Evolutionary conservation across 2,329 filamentous ascomycete species (phyloP).

Genomic region (Neopestalotiopsis sp.): DNA sequence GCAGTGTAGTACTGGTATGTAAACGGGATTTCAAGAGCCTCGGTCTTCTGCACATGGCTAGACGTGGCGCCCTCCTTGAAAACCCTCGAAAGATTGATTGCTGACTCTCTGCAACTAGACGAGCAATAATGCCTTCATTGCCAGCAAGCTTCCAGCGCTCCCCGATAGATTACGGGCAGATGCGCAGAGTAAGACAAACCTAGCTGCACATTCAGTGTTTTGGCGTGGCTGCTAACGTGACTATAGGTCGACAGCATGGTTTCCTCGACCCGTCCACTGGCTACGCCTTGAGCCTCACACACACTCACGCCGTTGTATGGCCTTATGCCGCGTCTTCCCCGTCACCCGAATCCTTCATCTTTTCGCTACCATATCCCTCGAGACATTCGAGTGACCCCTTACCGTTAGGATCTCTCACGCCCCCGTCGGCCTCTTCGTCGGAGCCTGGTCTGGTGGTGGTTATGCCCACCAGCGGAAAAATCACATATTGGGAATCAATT

Average conservation of each 20-base stretch:
- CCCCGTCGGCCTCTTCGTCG: slow-evolving; percentile 75
- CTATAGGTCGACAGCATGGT: slow-evolving; percentile 66
- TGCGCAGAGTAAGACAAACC: slow-evolving; percentile 61
- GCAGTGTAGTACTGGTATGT: slow-evolving; percentile 68
- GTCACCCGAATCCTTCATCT: slow-evolving; percentile 78
- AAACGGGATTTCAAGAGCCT: slow-evolving; percentile 16
- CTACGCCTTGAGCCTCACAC: slow-evolving; percentile 81
- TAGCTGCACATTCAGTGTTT: background rate
- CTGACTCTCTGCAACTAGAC: slow-evolving; percentile 57
- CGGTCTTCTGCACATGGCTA: background rate
- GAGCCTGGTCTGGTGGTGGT: slow-evolving; percentile 88
- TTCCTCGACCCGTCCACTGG: slow-evolving; percentile 68
- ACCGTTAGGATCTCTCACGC: slow-evolving; percentile 83
- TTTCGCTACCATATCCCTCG: slow-evolving; percentile 77
- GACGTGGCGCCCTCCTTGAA: slow-evolving; percentile 29
- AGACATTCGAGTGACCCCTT: slow-evolving; percentile 71
- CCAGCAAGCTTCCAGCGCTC: slow-evolving; percentile 82
- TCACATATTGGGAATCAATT: slow-evolving; percentile 95
- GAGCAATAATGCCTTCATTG: slow-evolving; percentile 82
- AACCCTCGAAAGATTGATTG: background rate
- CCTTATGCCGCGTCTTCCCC: slow-evolving; percentile 75
- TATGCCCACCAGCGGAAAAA: slow-evolving; percentile 80
- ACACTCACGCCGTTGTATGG: slow-evolving; percentile 87
- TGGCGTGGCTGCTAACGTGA: slow-evolving; percentile 18
- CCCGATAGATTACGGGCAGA: slow-evolving; percentile 77